These are phyloP conservation scores for Candida peoriensis DNA, from an alignment of 805 yeast species.

Conservation along the genomic window DNA sequence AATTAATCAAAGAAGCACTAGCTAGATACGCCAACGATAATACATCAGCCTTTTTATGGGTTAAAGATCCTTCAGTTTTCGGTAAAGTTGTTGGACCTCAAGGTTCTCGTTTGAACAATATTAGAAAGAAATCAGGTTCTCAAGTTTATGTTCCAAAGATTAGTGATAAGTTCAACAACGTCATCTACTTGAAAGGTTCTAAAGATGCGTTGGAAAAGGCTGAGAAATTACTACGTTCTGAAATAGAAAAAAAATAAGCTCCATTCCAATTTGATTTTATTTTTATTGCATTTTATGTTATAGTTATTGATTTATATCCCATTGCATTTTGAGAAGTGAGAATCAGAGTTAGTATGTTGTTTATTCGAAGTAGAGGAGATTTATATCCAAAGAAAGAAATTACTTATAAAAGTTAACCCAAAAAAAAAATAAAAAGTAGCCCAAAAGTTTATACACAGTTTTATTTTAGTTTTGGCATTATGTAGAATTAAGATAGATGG, in stretches of 20 bases:
- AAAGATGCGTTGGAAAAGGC: constrained; percentile 50
- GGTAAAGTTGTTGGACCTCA: constrained; percentile 71
- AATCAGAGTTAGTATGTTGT: no score
- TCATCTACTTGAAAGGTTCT: constrained; percentile 57
- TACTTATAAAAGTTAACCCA: no score
- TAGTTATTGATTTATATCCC: no score
- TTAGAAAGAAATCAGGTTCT: constrained; percentile 55
- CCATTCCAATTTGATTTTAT: no score
- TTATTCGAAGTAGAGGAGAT: no score
- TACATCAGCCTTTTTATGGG: constrained; percentile 58
- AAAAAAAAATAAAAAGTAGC: no score
- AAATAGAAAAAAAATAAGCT: constrained; percentile 16
- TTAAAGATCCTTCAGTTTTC: constrained; percentile 44
- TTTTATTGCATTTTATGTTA: no score
- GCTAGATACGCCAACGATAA: constrained; percentile 41
- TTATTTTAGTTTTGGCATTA: no score
- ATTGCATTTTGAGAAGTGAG: no score
- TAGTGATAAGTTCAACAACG: constrained; percentile 45
- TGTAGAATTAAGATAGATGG: no score
- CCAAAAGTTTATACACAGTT: no score
- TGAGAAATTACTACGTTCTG: constrained; percentile 28
- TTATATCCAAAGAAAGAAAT: no score
- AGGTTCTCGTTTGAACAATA: constrained; percentile 59
- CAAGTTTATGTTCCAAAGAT: constrained; percentile 61
- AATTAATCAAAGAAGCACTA: constrained; percentile 45